Evolutionary conservation across 2,329 filamentous ascomycete species (phyloP).

Genomic region (Sporothrix globosa): DNA sequence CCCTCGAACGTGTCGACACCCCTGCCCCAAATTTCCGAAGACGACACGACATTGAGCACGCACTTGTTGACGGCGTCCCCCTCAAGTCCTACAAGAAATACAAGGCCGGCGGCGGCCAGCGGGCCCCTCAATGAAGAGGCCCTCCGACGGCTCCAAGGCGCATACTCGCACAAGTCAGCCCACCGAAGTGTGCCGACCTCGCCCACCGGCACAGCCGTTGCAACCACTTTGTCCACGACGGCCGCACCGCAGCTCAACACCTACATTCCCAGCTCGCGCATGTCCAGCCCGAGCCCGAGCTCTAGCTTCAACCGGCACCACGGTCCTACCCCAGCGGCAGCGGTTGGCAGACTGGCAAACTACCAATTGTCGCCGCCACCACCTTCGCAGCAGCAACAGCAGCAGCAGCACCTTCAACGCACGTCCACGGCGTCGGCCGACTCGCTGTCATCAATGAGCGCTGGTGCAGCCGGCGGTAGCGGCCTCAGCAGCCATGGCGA

Average conservation of each 20-base stretch:
- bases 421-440: constrained; percentile 38
- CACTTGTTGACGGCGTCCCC: neutral
- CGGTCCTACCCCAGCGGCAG: neutral
- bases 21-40: constrained; percentile 36
- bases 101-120: neutral
- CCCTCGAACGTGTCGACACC: constrained; percentile 33
- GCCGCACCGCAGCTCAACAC: constrained; percentile 25
- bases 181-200: neutral
- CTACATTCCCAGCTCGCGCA: constrained; percentile 33
- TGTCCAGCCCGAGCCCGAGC: constrained; percentile 26
- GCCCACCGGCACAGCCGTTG: neutral
- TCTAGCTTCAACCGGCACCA: constrained; percentile 14
- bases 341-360: constrained; percentile 13
- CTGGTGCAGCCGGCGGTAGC: neutral
- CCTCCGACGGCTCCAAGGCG: constrained; percentile 39
- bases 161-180: constrained; percentile 29
- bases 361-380: constrained; percentile 35
- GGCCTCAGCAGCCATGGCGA: constrained; percentile 11
- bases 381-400: constrained; percentile 19
- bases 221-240: neutral
- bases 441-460: constrained; percentile 32
- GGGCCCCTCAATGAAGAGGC: constrained; percentile 40
- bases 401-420: constrained; percentile 32
- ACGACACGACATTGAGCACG: constrained; percentile 15
- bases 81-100: neutral